phyloP scores from a whole-genome alignment of 1,139 yeast species.

The Pichia sp. region DNA sequence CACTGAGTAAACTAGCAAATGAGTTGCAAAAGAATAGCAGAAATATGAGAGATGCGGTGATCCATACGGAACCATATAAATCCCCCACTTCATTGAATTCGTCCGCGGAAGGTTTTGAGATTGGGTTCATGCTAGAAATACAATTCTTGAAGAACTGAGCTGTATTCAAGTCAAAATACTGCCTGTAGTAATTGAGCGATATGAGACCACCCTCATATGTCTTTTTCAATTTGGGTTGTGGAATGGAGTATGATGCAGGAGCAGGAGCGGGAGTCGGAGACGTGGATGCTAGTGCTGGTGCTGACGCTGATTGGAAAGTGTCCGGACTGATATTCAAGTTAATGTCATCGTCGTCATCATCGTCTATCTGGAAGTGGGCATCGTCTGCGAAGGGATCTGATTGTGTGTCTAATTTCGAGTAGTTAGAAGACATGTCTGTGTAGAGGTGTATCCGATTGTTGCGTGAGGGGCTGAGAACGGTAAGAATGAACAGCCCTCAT shows the following conservation, averaged over 20 bases:
- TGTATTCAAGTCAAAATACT: conserved; percentile 59
- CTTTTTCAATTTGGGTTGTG: conserved; percentile 12
- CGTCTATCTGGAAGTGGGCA: conserved; percentile 13
- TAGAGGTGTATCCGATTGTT: background rate
- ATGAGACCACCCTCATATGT: conserved; percentile 38
- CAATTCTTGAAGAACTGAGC: conserved; percentile 46
- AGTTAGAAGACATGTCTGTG: background rate
- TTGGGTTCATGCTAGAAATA: conserved; percentile 39
- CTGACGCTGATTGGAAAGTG: no score
- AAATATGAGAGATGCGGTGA: conserved; percentile 70
- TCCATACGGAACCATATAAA: conserved; percentile 80
- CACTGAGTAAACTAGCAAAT: conserved; percentile 44
- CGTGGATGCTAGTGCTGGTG: conserved; percentile 1
- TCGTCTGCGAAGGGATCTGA: background rate
- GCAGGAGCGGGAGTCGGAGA: conserved; percentile 2
- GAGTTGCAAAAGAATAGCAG: conserved; percentile 70
- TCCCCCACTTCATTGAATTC: conserved; percentile 45
- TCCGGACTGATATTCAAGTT: no score
- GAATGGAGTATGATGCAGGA: background rate
- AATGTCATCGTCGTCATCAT: conserved; percentile 15
- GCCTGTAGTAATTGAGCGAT: conserved; percentile 48
- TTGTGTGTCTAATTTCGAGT: background rate
- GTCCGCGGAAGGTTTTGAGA: conserved; percentile 27
- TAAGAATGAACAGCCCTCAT: no score
- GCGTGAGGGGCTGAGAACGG: no score